Conservation (phyloP, 2,329 filamentous ascomycete genomes). For the Leptosphaerulina australis region DNA sequence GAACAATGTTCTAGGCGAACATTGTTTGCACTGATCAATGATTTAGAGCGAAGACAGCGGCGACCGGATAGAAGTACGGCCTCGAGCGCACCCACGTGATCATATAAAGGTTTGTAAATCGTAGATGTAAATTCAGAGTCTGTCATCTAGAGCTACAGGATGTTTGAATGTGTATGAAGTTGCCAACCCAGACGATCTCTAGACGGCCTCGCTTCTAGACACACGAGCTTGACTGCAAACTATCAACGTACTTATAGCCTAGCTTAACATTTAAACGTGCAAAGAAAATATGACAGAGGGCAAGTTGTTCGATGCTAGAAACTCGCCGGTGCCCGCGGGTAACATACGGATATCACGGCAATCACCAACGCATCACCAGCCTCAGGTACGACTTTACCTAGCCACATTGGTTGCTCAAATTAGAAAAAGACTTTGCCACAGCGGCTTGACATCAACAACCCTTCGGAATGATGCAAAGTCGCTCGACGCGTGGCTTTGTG, state of each 20-base stretch:
- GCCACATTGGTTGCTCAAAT: constrained; percentile 9
- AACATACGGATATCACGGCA: constrained; percentile 16
- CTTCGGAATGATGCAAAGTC: constrained; percentile 19
- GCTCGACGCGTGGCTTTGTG: constrained; percentile 11
- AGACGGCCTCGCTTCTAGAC: neutral
- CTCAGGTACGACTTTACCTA: constrained; percentile 1
- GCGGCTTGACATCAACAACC: constrained; percentile 9
- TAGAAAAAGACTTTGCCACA: too few relatives aligned
- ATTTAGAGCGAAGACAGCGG: too few relatives aligned
- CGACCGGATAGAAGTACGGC: too few relatives aligned
- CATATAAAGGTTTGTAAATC: constrained; percentile 2
- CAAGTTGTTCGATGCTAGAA: neutral
- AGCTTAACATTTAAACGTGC: too few relatives aligned
- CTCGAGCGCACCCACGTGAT: too few relatives aligned
- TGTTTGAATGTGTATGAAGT: neutral
- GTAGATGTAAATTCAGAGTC: neutral
- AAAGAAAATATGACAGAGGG: too few relatives aligned
- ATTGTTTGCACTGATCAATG: too few relatives aligned
- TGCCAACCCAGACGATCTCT: neutral
- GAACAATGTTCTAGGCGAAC: too few relatives aligned
- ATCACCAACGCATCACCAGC: neutral
- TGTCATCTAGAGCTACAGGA: neutral
- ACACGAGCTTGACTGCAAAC: neutral
- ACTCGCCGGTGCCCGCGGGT: neutral
- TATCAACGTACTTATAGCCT: too few relatives aligned